Conservation (phyloP, 192 early-diverging fungal genomes). For the Podila clonocystis region DNA sequence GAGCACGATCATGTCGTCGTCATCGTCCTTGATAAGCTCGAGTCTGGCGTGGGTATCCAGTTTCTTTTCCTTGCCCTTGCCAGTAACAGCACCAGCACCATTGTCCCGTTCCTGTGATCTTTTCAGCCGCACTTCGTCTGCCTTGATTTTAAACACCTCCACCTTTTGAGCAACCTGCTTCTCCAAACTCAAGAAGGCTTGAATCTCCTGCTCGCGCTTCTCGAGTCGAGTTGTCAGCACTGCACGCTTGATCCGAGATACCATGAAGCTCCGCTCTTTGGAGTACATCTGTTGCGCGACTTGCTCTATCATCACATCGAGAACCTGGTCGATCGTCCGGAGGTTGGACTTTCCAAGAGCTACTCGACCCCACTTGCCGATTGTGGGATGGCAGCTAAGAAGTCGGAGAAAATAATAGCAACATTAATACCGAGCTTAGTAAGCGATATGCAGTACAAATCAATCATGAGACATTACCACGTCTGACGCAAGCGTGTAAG, state of each 20-base stretch:
- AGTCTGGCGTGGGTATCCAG: constrained; percentile 6
- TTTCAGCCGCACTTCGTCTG: constrained; percentile 14
- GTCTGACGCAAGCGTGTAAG: constrained; percentile 31
- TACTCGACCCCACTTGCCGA: constrained; percentile 57
- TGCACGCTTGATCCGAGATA: constrained; percentile 43
- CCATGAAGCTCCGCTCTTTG: constrained; percentile 45
- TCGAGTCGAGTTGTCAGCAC: constrained; percentile 23
- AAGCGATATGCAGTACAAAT: too few species aligned
- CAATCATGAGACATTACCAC: constrained; percentile 12
- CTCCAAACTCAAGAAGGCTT: constrained; percentile 6
- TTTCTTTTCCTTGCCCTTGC: constrained; percentile 11
- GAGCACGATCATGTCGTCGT: constrained; percentile 15
- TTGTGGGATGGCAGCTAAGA: constrained; percentile 65
- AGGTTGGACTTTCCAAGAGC: constrained; percentile 57
- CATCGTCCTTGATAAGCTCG: constrained; percentile 18
- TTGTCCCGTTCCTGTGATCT: neutral
- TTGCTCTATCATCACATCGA: constrained; percentile 58
- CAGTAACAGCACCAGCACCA: neutral
- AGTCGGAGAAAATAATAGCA: neutral
- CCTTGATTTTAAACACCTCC: constrained; percentile 15
- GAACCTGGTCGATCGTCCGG: constrained; percentile 62
- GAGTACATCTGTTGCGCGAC: constrained; percentile 22
- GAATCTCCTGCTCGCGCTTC: constrained; percentile 16
- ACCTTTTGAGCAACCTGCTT: constrained; percentile 28
- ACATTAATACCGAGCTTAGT: too few species aligned